These are phyloP conservation scores for Alternaria arbusti DNA, from an alignment of 2,329 filamentous ascomycete species.

Conservation along the genomic window DNA sequence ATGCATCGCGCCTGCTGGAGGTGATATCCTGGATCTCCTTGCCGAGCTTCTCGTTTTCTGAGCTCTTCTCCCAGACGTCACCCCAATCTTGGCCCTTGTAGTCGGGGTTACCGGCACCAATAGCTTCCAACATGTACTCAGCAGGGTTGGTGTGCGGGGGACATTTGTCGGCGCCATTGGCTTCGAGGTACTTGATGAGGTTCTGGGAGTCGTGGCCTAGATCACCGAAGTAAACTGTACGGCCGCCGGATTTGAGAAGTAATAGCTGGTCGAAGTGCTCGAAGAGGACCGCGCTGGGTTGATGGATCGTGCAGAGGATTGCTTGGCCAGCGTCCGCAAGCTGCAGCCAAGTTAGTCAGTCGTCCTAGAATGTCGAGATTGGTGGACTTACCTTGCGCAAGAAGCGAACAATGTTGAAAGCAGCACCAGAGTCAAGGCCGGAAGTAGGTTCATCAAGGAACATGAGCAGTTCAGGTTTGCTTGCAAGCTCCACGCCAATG, in stretches of 20 bases:
- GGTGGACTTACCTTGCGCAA: constrained; percentile 57
- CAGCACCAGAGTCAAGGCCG: constrained; percentile 73
- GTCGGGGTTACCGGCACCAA: constrained; percentile 51
- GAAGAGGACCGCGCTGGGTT: constrained; percentile 71
- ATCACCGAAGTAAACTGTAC: constrained; percentile 71
- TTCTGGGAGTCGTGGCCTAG: constrained; percentile 53
- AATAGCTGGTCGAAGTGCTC: constrained; percentile 71
- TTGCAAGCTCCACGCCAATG: constrained; percentile 66
- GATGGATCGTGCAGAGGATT: constrained; percentile 73
- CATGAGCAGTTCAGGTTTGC: constrained; percentile 73
- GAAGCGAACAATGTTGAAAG: constrained; percentile 70
- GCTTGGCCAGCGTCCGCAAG: constrained; percentile 71
- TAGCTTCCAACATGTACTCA: constrained; percentile 59
- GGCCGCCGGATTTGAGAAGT: constrained; percentile 68
- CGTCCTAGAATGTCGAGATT: accelerated
- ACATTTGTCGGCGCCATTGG: constrained; percentile 61
- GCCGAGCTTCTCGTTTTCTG: constrained; percentile 47
- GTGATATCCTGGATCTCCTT: constrained; percentile 53
- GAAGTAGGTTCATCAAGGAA: constrained; percentile 82
- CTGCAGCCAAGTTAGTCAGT: neutral
- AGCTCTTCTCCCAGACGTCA: constrained; percentile 52
- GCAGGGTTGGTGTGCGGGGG: constrained; percentile 61
- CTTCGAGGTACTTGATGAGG: constrained; percentile 58
- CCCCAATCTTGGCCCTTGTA: constrained; percentile 56
- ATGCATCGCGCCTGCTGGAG: constrained; percentile 38